Evolutionary conservation across 805 yeast species (phyloP).

Genomic region (Kluyveromyces wickerhamii): DNA sequence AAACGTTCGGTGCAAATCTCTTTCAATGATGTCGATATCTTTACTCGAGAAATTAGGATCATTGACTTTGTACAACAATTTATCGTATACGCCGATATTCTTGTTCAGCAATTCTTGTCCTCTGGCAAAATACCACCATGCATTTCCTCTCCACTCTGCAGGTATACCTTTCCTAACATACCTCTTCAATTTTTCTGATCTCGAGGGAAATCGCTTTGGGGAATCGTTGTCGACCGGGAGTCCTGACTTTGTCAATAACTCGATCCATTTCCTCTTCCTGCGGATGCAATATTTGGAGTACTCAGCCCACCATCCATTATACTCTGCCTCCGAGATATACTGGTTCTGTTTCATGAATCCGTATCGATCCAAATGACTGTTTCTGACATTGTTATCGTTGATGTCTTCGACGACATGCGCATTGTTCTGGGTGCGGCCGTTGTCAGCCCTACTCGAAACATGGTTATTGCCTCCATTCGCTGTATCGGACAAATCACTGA

Average conservation of each 20-base stretch:
- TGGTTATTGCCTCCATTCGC: not conserved
- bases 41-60: conserved; percentile 10
- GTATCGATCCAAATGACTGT: conserved; percentile 54
- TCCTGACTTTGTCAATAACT: conserved; percentile 61
- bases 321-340: conserved; percentile 45
- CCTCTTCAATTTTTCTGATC: conserved; percentile 69
- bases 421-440: not conserved
- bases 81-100: conserved; percentile 67
- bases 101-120: conserved; percentile 68
- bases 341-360: conserved; percentile 72
- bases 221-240: conserved; percentile 38
- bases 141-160: conserved; percentile 94
- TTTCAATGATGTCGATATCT: conserved; percentile 87
- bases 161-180: conserved; percentile 90
- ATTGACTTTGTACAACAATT: conserved; percentile 57
- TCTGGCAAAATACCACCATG: conserved; percentile 92
- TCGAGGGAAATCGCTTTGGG: conserved; percentile 68
- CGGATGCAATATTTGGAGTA: conserved; percentile 57
- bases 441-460: not conserved
- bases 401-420: not conserved
- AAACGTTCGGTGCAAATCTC: conserved; percentile 88
- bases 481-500: not conserved
- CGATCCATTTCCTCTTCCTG: conserved; percentile 71
- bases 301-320: conserved; percentile 66
- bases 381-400: not conserved